Base-by-base conservation (phyloP, 305 asterid species). In the Andrographis paniculata region DNA sequence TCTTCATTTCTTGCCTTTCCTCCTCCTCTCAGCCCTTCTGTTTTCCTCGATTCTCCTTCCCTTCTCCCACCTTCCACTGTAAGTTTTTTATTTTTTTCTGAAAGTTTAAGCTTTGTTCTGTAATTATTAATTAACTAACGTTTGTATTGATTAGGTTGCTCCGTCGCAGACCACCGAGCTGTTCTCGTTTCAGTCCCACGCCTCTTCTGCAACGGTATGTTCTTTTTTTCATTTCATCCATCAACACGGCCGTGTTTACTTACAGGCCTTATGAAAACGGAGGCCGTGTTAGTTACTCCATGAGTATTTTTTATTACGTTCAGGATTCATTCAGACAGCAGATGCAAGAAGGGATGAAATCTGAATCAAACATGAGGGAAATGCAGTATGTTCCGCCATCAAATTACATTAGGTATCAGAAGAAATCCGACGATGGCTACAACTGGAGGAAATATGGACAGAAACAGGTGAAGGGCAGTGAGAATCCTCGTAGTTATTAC, bases 361-460 rank as follows among this genome's bases (percentile, higher is more conserved):
- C 77, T 38, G 71, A 69, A 66, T 20, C 64, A 5, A 50, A 3
- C n/a, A 35, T 1, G 40, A n/a, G 2, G 14, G 63, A 46, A 19
- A 17, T 63, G 50, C 69, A 58, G 18, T 53, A 65, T 46, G 13
- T 50, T 16, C 76, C 66, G 19, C 72, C 74, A 42, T 24, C 78
- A 33, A 81, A 72, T 17, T 66, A 75, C 48, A 60, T 61, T 11
- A 62, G 75, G 59, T 91, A 78, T 22, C 95, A 80, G 61, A 79
- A 55, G 47, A 85, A 69, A 59, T 79, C 95, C 0, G 94, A 80
- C 7, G 96, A 87, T 20, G 96, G 96, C 5, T 87, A 87, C 72
- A 84, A 74, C 36, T 87, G 96, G 96, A 67, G 96, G 20, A 87
- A 87, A 20, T 87, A 87, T 17, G 97, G 97, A 11, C 95, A 87